Evolutionary conservation across 768 basidiomycete genomes (phyloP).

Genomic region (Dioszegia crocea): DNA sequence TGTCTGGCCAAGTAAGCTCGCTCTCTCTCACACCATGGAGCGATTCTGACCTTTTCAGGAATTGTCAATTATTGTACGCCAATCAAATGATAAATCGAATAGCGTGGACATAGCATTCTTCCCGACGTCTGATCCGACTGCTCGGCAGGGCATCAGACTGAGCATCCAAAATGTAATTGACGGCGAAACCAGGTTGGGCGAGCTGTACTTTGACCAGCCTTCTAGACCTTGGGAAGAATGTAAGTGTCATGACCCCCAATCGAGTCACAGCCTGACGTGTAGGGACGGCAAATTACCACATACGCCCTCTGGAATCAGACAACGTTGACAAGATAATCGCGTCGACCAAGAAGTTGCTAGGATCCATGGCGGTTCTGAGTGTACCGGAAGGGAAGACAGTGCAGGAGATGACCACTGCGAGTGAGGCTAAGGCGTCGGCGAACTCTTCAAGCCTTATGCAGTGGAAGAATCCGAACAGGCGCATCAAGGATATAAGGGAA

Average conservation of each 20-base stretch:
- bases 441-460: background rate
- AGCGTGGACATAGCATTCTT: background rate
- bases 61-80: conserved; percentile 49
- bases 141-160: conserved; percentile 8
- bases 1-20: background rate
- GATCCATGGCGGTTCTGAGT: conserved; percentile 27
- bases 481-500: conserved; percentile 15
- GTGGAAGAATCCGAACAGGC: conserved; percentile 18
- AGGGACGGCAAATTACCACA: conserved; percentile 64
- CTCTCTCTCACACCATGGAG: too few species aligned
- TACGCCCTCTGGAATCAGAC: background rate
- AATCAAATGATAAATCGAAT: background rate
- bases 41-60: conserved; percentile 54
- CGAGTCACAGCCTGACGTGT: background rate
- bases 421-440: background rate
- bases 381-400: conserved; percentile 37
- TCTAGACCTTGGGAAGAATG: background rate
- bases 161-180: conserved; percentile 3
- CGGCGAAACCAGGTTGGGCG: background rate
- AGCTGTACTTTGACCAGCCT: background rate
- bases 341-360: conserved; percentile 10
- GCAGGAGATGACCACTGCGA: conserved; percentile 7
- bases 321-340: conserved; percentile 8
- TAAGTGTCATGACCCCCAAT: background rate
- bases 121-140: background rate